Evolutionary conservation across 202 grass and related monocot species (phyloP), one percentile per base, ranked within the genome.

Genomic region (Eragrostis tef): DNA sequence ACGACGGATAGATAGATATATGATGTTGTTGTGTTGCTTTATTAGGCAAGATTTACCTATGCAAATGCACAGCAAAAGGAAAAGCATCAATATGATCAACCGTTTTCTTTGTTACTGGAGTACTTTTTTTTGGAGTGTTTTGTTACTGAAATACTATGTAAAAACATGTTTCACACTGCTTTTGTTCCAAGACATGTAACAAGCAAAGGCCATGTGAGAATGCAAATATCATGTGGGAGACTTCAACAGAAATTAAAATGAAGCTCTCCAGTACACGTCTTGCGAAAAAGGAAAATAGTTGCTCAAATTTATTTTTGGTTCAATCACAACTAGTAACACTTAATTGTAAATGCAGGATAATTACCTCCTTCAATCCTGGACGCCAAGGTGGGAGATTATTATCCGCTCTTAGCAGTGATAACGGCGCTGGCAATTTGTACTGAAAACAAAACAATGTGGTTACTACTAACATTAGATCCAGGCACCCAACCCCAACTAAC

Each of bases 351-450:
- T 72, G 21, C 10, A 88, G 6, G 65, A 79, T 17, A 25, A 46
- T 56, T 89, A 95, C 96, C 92, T 95, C 96, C 74, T 86, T 93
- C 78, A 95, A 24, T 83, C 90, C 85, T 53, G 83, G 73, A 66
- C 87, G 92, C 96, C 95, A 98, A 76, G 95, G 95, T 59, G 95
- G 95, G 50, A 93, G 27, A 13, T 98, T 98, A 83, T 98, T 98
- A 83, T 98, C 95, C 25, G 92, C 92, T 85, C 95, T 87, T 70
- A 98, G 80, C 60, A 95, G 63, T 85, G 87, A 86, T 42, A 95
- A 51, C 17, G 96, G 96, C 65, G 88, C 87, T 81, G 92, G 92
- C 64, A 98, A 83, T 26, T 98, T 98, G 78, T 98, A 98, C 96
- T 98, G 88, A 34, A 91, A 90, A 64, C 24, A 73, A 79, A 57